Evolutionary conservation across 345 rosid species (phyloP).

Genomic region (Luvunga scandens): DNA sequence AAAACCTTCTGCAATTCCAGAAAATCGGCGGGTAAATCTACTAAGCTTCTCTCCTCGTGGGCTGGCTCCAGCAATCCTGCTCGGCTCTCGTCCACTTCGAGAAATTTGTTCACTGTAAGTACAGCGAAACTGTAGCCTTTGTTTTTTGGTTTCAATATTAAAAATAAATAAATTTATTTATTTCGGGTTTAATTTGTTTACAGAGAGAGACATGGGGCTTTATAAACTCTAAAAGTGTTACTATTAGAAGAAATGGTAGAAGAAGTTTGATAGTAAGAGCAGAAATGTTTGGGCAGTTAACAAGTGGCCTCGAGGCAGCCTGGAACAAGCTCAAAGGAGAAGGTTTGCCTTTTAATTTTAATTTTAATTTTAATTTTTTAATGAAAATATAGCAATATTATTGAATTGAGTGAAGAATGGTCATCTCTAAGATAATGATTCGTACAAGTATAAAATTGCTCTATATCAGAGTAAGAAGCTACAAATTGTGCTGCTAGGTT

Average conservation of each 20-base stretch:
- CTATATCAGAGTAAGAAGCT: not conserved
- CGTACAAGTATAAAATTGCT: not conserved
- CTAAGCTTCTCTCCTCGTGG: conserved; percentile 40
- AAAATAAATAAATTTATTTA: not conserved
- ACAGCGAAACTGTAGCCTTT: not conserved
- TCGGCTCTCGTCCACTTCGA: conserved; percentile 54
- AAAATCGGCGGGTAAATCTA: conserved; percentile 20
- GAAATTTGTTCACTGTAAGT: conserved; percentile 60
- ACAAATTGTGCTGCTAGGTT: no score
- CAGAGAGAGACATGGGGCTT: conserved; percentile 69
- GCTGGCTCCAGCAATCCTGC: conserved; percentile 35
- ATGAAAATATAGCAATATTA: not conserved
- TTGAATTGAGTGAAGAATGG: not conserved
- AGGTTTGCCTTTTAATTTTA: conserved; percentile 43
- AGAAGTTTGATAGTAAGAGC: conserved; percentile 63
- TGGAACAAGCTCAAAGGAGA: conserved; percentile 98
- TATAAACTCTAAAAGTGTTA: conserved; percentile 49
- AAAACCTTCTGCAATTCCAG: conserved; percentile 20
- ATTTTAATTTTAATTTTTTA: no score
- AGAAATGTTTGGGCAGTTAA: conserved; percentile 95
- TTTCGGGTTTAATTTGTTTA: conserved; percentile 9
- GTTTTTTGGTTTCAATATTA: not conserved
- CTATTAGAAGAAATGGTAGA: conserved; percentile 38
- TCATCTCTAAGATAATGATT: not conserved
- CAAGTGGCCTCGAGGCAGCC: conserved; percentile 91